These are phyloP conservation scores for Hydnomerulius pinastri DNA, from an alignment of 768 basidiomycete genomes.

Conservation along the genomic window DNA sequence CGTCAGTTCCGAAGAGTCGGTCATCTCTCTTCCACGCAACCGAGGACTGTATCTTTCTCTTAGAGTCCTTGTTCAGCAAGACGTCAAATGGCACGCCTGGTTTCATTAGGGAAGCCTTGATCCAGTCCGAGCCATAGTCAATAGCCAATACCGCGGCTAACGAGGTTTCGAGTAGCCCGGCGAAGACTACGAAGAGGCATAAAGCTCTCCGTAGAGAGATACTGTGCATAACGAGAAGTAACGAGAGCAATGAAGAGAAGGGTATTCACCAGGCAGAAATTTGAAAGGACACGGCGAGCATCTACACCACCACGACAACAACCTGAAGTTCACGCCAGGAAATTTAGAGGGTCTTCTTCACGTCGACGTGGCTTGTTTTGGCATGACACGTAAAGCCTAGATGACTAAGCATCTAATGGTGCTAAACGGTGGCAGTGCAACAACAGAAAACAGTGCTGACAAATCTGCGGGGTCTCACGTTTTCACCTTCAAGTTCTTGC, in stretches of 20 bases:
- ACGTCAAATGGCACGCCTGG: conserved; percentile 96
- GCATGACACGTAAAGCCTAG: conserved; percentile 15
- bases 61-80: conserved; percentile 94
- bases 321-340: background rate
- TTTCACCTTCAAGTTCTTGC: too few species aligned
- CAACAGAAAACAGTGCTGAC: too few species aligned
- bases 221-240: conserved; percentile 15
- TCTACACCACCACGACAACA: background rate
- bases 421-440: too few species aligned
- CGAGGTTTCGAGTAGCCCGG: conserved; percentile 32
- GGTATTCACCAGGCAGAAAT: conserved; percentile 16
- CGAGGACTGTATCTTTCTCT: conserved; percentile 88
- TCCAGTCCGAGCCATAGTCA: conserved; percentile 98
- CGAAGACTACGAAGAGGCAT: conserved; percentile 25
- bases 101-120: conserved; percentile 94
- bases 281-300: conserved; percentile 14
- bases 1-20: conserved; percentile 87
- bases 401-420: too few species aligned
- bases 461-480: too few species aligned
- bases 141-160: conserved; percentile 86
- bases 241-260: background rate
- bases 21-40: conserved; percentile 94
- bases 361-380: conserved; percentile 20
- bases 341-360: background rate
- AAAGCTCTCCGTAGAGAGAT: conserved; percentile 29